Percentiles rank a stretch among this genome's conserved stretches.
phyloP scores from a whole-genome alignment of 768 basidiomycete genomes.

The Coprinellus micaceus region DNA sequence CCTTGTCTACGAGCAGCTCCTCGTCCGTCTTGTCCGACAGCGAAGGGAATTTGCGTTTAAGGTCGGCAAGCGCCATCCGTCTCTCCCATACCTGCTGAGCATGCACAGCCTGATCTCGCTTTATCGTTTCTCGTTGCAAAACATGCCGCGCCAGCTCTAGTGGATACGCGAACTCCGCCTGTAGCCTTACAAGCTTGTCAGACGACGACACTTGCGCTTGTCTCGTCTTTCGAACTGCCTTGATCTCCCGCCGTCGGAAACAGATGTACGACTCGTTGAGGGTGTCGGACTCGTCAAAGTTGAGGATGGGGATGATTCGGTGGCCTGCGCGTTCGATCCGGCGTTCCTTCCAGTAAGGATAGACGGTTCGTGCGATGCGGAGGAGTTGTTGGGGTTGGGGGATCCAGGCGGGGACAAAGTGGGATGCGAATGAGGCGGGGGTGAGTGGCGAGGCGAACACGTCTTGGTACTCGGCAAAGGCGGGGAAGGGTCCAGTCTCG shows the following conservation, averaged over 20 bases:
- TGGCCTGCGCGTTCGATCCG: slow-evolving; percentile 77
- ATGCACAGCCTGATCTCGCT: slow-evolving; percentile 60
- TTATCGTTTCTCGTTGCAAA: slow-evolving; percentile 68
- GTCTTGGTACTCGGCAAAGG: slow-evolving; percentile 71
- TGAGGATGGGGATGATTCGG: slow-evolving; percentile 81
- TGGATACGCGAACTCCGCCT: slow-evolving; percentile 68
- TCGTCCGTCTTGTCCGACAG: slow-evolving; percentile 67
- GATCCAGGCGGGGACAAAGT: slow-evolving; percentile 62
- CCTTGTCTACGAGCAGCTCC: slow-evolving; percentile 71
- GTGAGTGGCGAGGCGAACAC: slow-evolving; percentile 59
- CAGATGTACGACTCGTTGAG: slow-evolving; percentile 94
- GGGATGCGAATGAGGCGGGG: slow-evolving; percentile 65
- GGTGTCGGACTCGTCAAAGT: slow-evolving; percentile 88
- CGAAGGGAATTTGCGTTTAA: slow-evolving; percentile 71
- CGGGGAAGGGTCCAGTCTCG: slow-evolving; percentile 64
- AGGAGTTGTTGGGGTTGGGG: slow-evolving; percentile 60
- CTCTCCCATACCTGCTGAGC: slow-evolving; percentile 74
- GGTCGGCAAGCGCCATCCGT: slow-evolving; percentile 67
- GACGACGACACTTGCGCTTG: slow-evolving; percentile 86
- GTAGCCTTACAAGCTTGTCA: slow-evolving; percentile 82
- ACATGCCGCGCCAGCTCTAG: slow-evolving; percentile 70
- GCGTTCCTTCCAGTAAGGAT: slow-evolving; percentile 88
- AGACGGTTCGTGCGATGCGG: slow-evolving; percentile 68
- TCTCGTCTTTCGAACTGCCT: slow-evolving; percentile 90
- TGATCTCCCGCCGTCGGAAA: slow-evolving; percentile 93